Evolutionary conservation across 1,139 yeast species (phyloP).

Genomic region (Diutina rugosa): DNA sequence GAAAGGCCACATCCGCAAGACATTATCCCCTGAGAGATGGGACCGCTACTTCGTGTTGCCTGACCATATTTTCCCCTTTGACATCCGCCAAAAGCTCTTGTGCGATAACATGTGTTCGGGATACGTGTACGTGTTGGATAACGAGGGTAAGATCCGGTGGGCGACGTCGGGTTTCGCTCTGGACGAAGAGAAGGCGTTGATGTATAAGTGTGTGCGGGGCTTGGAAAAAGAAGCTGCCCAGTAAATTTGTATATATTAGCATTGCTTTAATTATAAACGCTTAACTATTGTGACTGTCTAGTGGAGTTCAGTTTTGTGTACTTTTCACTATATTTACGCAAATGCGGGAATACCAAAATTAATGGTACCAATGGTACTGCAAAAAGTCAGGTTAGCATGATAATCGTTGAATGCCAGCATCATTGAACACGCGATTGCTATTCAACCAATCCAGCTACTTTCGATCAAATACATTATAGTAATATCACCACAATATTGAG

Average conservation of each 20-base stretch:
- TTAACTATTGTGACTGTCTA: no score
- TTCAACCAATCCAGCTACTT: no score
- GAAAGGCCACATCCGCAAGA: conserved; percentile 27
- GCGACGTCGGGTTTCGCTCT: conserved; percentile 77
- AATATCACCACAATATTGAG: no score
- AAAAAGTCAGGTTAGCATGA: no score
- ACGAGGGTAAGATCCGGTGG: conserved; percentile 72
- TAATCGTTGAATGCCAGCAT: no score
- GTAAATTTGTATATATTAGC: background rate
- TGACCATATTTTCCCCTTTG: conserved; percentile 45
- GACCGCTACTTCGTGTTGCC: conserved; percentile 52
- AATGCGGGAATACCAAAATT: no score
- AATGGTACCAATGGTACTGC: no score
- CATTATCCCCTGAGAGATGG: conserved; percentile 39
- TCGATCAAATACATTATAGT: no score
- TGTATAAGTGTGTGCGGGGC: conserved; percentile 59
- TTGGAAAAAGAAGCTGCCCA: conserved; percentile 18
- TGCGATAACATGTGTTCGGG: conserved; percentile 78
- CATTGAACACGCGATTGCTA: no score
- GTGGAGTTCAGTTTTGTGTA: no score
- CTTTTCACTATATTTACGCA: no score
- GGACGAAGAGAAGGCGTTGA: conserved; percentile 43
- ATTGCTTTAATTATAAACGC: no score
- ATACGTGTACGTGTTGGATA: conserved; percentile 68
- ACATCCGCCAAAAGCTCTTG: conserved; percentile 44